These are phyloP conservation scores for Salvia splendens DNA, from an alignment of 257 asterid species.

Conservation along the genomic window DNA sequence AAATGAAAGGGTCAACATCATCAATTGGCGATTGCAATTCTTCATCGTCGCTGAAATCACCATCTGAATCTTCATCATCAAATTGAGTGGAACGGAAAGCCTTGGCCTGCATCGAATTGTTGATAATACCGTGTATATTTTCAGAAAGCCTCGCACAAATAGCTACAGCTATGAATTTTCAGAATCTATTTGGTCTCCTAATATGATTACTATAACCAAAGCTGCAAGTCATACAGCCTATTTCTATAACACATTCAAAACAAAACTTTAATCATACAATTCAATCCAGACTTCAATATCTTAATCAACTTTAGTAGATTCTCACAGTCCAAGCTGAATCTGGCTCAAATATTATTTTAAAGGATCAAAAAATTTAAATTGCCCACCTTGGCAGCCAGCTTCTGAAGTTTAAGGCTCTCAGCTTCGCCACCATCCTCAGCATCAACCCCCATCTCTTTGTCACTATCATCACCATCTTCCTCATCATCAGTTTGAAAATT, in stretches of 20 bases:
- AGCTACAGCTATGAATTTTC: background rate
- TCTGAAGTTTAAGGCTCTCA: slow-evolving; percentile 69
- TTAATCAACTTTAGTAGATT: background rate
- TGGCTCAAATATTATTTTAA: background rate
- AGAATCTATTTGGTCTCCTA: no score
- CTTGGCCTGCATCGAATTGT: slow-evolving; percentile 61
- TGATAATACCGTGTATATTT: slow-evolving; percentile 7
- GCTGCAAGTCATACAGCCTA: no score
- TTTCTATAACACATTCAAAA: background rate
- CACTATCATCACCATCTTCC: slow-evolving; percentile 74
- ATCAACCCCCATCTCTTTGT: slow-evolving; percentile 93
- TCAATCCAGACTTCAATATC: background rate
- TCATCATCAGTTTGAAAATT: slow-evolving; percentile 80
- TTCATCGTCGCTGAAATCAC: slow-evolving; percentile 95
- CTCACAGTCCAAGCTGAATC: background rate
- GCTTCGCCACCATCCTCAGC: slow-evolving; percentile 89
- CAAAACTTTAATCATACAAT: background rate
- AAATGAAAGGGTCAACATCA: slow-evolving; percentile 90
- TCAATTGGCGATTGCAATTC: slow-evolving; percentile 96
- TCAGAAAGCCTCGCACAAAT: background rate
- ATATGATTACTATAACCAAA: no score
- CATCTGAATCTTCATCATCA: slow-evolving; percentile 75
- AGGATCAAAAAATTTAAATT: background rate
- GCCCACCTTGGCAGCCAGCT: slow-evolving; percentile 89
- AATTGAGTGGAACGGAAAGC: slow-evolving; percentile 69